Conservation (phyloP, 2,329 filamentous ascomycete species). For the Fusarium odoratissimum region DNA sequence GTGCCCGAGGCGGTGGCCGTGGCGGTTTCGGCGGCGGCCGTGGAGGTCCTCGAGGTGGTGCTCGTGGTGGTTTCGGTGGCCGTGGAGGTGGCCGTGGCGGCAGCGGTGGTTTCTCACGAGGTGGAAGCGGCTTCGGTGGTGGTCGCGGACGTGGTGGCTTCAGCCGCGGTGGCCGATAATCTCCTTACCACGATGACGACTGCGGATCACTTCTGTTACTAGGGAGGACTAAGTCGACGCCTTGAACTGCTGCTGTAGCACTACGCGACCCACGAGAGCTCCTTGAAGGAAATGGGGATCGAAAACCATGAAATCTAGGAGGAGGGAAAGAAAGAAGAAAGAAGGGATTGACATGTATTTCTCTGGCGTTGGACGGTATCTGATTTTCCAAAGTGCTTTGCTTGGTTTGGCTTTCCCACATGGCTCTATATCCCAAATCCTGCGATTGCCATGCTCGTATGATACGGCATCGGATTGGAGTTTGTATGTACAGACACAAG, state of each 20-base stretch:
- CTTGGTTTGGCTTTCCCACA: constrained; percentile 36
- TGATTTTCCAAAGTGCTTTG: constrained; percentile 34
- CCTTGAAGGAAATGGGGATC: not conserved
- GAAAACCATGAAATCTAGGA: constrained; percentile 13
- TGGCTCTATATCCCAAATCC: constrained; percentile 38
- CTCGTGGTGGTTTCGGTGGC: constrained; percentile 36
- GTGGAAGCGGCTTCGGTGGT: constrained; percentile 44
- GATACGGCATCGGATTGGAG: constrained; percentile 42
- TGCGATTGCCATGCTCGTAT: constrained; percentile 22
- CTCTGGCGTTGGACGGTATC: constrained; percentile 41
- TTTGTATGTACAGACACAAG: constrained; percentile 46
- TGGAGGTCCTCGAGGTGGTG: constrained; percentile 49
- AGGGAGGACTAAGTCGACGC: constrained; percentile 9
- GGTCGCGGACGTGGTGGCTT: constrained; percentile 47
- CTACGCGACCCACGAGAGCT: constrained; percentile 37
- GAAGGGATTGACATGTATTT: constrained; percentile 36
- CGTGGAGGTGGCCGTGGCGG: constrained; percentile 42
- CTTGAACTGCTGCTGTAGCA: constrained; percentile 19
- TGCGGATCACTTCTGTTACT: constrained; percentile 10
- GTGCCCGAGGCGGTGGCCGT: constrained; percentile 48
- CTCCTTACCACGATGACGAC: constrained; percentile 7
- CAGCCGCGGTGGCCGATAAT: constrained; percentile 45
- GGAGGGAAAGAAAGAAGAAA: constrained; percentile 26
- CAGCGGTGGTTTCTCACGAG: constrained; percentile 41
- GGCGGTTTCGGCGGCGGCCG: constrained; percentile 52